Base-by-base conservation (phyloP, 306 rosid species). In the Mimosa pudica region DNA sequence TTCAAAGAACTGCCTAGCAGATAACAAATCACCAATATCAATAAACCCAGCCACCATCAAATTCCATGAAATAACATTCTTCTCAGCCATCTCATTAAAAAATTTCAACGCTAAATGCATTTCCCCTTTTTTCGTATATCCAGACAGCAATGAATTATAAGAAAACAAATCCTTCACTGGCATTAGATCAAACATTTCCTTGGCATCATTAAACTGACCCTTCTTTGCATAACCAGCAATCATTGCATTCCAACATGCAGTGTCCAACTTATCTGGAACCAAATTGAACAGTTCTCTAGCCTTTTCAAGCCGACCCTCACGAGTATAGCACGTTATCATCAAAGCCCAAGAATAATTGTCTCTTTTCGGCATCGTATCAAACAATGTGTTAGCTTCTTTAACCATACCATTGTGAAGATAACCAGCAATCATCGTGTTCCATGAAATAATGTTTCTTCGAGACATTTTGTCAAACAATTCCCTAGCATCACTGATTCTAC, bases 401-500 rank as follows among this genome's bases (percentile, higher is more conserved):
- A 84, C 85, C 83, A 72, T 81, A 12, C 81, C 87, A 70, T 90
- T 90, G 64, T 85, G 94, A 73, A 88, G 77, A 81, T 92, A 94
- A 20, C 92, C 98, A 0, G 96, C 76, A 62, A 94, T 84, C 94
- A 92, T 90, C 54, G 90, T 69, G 84, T 92, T 92, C 97, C 97
- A 92, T 36, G 94, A 88, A 85, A 94, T 74, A 84, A 90, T 83
- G 76, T 90, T 94, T 84, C 89, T 84, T 0, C 7, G 84, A 24
- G 89, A 76, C 93, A 54, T 90, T 84, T 80, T n/a, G 70, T 94
- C 93, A 71, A 92, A 92, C 84, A 90, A 76, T 7, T 83, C 79
- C n/a, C 94, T 89, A 18, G 98, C 97, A 18, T 86, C 85, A 12
- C 2, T 6, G 18, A 92, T 65, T 81, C 92, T 86, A 36, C 94